phyloP scores from a whole-genome alignment of 1,284 basidiomycete genomes.

The Ceratobasidium sp. region DNA sequence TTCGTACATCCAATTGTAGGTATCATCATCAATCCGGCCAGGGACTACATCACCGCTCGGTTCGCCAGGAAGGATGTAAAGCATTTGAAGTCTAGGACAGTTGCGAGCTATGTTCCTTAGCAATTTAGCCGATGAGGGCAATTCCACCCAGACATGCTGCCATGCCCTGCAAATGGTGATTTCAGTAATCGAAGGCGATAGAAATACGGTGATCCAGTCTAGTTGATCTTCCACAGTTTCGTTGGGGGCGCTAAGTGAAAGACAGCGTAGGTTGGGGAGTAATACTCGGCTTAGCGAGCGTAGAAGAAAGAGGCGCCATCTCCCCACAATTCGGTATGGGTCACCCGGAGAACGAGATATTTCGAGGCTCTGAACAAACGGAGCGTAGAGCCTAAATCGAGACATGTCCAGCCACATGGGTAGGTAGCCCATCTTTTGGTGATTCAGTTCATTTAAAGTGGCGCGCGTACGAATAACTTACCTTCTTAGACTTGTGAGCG shows the following conservation, averaged over 20 bases:
- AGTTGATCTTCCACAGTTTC: conserved; percentile 2
- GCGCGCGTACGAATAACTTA: neutral
- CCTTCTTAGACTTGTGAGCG: neutral
- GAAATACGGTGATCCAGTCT: neutral
- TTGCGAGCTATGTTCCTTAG: neutral
- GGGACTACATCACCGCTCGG: neutral
- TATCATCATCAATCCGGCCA: neutral
- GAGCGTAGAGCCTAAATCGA: neutral
- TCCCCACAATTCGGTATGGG: neutral
- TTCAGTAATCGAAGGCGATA: neutral
- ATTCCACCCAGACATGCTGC: neutral
- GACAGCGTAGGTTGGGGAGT: neutral
- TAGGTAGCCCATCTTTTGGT: too few species aligned
- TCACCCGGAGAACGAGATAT: neutral
- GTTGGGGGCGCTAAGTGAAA: neutral
- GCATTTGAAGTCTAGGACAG: neutral
- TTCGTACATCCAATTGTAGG: neutral
- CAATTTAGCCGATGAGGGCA: neutral
- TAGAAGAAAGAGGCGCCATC: neutral
- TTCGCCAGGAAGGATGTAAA: neutral
- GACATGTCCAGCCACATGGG: neutral
- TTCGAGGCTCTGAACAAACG: conserved; percentile 5
- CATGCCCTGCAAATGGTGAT: neutral
- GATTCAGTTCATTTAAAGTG: too few species aligned
- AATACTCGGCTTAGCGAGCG: neutral